Base-by-base conservation (phyloP, 1,139 yeast species). In the Nadsonia commutata region DNA sequence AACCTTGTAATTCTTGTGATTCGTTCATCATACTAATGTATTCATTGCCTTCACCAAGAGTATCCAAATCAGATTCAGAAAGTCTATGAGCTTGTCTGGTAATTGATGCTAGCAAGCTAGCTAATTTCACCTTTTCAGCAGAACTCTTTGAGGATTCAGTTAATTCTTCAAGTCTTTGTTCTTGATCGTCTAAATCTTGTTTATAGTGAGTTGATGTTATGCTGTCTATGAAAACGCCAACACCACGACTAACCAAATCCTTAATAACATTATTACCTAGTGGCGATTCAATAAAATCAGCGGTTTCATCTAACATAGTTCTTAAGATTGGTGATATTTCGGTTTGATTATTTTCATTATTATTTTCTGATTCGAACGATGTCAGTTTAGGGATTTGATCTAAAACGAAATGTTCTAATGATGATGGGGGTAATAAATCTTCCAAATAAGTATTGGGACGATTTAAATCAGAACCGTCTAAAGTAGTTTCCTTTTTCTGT, bases 1-100 rank as follows among this genome's bases (percentile, higher is more conserved):
- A 73, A 48, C 86, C 95, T 52, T 84, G 94, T 49, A 88, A 70
- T 49, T 78, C 86, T 20, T 76, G 78, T 31, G 76, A 66, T 44
- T 60, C 60, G 44, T 66, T 66, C 66, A 71, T 67, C 8, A 63
- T 65, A 13, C 60, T 60, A 16, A 71, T 59, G 43, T 72, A 72
- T 44, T 70, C 74, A 50, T 72, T 72, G 36, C 67, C 67, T 33
- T 69, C 72, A 45, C 70, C 66, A 21, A 71, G 70, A 6, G 63
- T 57, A 22, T 67, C 68, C 43, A 66, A 67, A 9, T 27, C 33
- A 8, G 33, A 4, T 27, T 42, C 41, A 33, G 73, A 65, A 53
- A 81, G 62, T 31, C 71, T 70, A 47, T 71, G 74, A 37, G 81
- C 75, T 56, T 81, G 90, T 42, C 78, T 71, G 2, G 84, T 73